Conservation (phyloP, 768 basidiomycete genomes). For the Kwoniella newhampshirensis region DNA sequence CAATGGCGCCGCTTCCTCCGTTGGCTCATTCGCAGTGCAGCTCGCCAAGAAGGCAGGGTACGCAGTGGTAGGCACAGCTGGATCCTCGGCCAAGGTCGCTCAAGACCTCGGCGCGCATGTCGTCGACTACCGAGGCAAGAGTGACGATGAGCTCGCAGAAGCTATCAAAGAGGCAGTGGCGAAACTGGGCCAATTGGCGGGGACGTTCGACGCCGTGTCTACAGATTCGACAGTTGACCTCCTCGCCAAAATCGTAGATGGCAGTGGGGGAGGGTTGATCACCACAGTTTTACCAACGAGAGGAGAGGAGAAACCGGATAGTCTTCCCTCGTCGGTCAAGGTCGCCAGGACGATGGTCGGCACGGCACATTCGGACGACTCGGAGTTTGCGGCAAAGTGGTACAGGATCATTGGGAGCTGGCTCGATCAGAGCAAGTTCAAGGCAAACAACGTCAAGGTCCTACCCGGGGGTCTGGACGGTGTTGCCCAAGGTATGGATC, state of each 20-base stretch:
- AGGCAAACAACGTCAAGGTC: constrained; percentile 27
- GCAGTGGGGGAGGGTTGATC: too few species aligned
- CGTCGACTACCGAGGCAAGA: constrained; percentile 34
- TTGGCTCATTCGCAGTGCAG: constrained; percentile 40
- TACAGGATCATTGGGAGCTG: constrained; percentile 26
- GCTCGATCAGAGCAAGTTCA: constrained; percentile 34
- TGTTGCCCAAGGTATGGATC: constrained; percentile 35
- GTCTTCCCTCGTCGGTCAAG: constrained; percentile 15
- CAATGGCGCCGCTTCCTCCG: constrained; percentile 30
- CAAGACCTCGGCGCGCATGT: constrained; percentile 34
- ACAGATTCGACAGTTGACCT: constrained; percentile 3
- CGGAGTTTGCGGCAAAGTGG: constrained; percentile 28
- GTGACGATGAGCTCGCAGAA: constrained; percentile 12
- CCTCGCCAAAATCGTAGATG: not conserved
- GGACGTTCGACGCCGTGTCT: constrained; percentile 26
- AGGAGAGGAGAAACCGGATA: too few species aligned
- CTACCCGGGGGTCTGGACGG: constrained; percentile 34
- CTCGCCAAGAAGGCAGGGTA: constrained; percentile 33
- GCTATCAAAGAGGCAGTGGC: constrained; percentile 13
- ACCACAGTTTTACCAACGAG: too few species aligned
- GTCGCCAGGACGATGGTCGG: constrained; percentile 22
- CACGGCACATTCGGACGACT: constrained; percentile 27
- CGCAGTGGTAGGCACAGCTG: constrained; percentile 36
- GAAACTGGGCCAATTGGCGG: constrained; percentile 17
- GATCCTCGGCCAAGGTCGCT: constrained; percentile 12